These are phyloP conservation scores for Nectriaceae sp. DNA, from an alignment of 2,329 filamentous ascomycete species.

Conservation along the genomic window DNA sequence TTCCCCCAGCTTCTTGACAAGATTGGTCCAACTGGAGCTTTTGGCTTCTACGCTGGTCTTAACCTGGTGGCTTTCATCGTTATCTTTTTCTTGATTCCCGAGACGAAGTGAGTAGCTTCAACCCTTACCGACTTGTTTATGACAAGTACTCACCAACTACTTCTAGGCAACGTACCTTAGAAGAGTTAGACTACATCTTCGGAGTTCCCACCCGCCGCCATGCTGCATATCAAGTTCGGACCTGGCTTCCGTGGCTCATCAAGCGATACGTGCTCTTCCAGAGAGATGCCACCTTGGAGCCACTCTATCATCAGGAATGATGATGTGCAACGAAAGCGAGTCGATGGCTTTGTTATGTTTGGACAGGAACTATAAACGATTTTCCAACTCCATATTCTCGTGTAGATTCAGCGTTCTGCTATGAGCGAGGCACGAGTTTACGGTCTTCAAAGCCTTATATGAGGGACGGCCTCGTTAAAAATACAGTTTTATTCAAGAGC, in stretches of 20 bases:
- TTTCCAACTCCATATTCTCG: no score
- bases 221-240: slow-evolving; percentile 35
- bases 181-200: slow-evolving; percentile 44
- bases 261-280: slow-evolving; percentile 32
- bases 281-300: slow-evolving; percentile 28
- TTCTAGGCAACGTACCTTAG: slow-evolving; percentile 36
- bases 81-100: slow-evolving; percentile 63
- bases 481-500: no score
- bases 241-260: slow-evolving; percentile 36
- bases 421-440: no score
- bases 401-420: no score
- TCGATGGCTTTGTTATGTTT: no score
- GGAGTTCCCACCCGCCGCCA: slow-evolving; percentile 35
- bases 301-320: slow-evolving; percentile 27
- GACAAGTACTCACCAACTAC: no score
- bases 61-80: slow-evolving; percentile 63
- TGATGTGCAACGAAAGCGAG: no score
- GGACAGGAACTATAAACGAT: no score
- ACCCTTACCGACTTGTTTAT: not conserved
- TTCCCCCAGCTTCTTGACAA: slow-evolving; percentile 48
- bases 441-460: no score
- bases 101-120: slow-evolving; percentile 45
- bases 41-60: slow-evolving; percentile 61
- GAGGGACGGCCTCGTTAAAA: no score
- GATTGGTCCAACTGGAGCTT: slow-evolving; percentile 45